A percentile compares a stretch with the other conserved stretches of the same genome.
Evolutionary conservation across 495 filamentous ascomycete genomes (phyloP).

Genomic region (Penicillium steckii): DNA sequence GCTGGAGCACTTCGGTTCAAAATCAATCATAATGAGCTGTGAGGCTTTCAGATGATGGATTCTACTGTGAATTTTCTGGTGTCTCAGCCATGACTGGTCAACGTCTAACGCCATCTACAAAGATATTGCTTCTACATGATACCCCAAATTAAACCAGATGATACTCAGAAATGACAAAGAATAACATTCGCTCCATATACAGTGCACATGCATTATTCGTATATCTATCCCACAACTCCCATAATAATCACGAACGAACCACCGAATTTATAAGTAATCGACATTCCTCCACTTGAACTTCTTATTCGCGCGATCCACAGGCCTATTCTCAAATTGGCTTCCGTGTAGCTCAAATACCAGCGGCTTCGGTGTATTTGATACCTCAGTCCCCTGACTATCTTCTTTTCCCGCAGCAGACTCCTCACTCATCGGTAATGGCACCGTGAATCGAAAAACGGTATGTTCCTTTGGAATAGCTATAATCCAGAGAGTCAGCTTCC

Average conservation of each 20-base stretch:
- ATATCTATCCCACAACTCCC: not conserved
- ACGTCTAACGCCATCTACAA: not conserved
- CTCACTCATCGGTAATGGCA: slow-evolving; percentile 48
- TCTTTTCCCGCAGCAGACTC: slow-evolving; percentile 10
- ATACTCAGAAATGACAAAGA: not conserved
- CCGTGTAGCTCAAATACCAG: slow-evolving; percentile 87
- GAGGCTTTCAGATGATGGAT: not conserved
- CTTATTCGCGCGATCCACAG: slow-evolving; percentile 81
- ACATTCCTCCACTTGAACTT: slow-evolving; percentile 82
- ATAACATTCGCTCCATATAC: not conserved
- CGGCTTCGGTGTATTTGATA: slow-evolving; percentile 17
- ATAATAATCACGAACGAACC: too few relatives aligned
- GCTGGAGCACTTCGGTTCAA: too few relatives aligned
- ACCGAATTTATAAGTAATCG: slow-evolving; percentile 63
- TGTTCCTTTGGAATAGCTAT: slow-evolving; percentile 82
- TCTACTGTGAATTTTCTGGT: too few relatives aligned
- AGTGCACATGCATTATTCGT: not conserved
- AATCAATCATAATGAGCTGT: not conserved
- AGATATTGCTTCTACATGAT: not conserved
- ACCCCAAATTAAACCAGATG: not conserved
- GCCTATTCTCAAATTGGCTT: slow-evolving; percentile 77
- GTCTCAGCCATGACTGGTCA: not conserved
- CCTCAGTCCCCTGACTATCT: slow-evolving; percentile 3
- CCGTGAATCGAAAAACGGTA: slow-evolving; percentile 75
- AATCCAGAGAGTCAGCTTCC: not conserved